Conservation (phyloP, 306 rosid genomes). For the Dryas drummondii region DNA sequence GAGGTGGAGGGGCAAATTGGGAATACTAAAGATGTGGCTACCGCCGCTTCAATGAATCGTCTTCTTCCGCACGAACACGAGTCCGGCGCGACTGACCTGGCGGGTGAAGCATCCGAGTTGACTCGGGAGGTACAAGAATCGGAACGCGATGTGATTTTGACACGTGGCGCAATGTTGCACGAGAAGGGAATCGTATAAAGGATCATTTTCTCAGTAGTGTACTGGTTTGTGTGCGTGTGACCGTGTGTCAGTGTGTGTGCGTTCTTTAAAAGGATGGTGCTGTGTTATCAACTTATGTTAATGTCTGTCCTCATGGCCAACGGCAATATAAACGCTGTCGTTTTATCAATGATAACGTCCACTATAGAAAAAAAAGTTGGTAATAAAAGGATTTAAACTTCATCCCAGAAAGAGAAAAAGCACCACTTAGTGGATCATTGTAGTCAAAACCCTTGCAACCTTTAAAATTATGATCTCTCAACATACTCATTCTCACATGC, state of each 20-base stretch:
- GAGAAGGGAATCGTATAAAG: constrained; percentile 7
- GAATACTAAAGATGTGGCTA: constrained; percentile 42
- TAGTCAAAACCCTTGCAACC: not conserved
- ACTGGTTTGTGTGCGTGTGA: not conserved
- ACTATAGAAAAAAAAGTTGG: no score
- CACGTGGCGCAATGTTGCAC: constrained; percentile 12
- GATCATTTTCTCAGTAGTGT: not conserved
- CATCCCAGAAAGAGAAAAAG: no score
- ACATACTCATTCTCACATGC: not conserved
- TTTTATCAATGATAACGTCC: not conserved
- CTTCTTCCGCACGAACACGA: constrained; percentile 70
- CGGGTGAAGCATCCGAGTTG: constrained; percentile 28
- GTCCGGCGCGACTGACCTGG: constrained; percentile 19
- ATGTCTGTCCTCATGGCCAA: not conserved
- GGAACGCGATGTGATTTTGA: not conserved
- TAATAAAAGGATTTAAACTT: no score
- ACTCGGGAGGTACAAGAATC: constrained; percentile 13
- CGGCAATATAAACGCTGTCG: not conserved
- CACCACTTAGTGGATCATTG: no score
- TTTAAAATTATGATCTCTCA: not conserved
- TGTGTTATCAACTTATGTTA: not conserved
- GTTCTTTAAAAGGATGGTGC: not conserved
- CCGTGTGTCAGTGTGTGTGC: not conserved
- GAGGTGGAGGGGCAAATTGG: constrained; percentile 44
- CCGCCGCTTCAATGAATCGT: constrained; percentile 53